A percentile compares a stretch with the other conserved stretches of the same genome.
These are phyloP conservation scores for Epichloe glyceriae DNA, from an alignment of 2,329 filamentous ascomycete species.

Conservation along the genomic window DNA sequence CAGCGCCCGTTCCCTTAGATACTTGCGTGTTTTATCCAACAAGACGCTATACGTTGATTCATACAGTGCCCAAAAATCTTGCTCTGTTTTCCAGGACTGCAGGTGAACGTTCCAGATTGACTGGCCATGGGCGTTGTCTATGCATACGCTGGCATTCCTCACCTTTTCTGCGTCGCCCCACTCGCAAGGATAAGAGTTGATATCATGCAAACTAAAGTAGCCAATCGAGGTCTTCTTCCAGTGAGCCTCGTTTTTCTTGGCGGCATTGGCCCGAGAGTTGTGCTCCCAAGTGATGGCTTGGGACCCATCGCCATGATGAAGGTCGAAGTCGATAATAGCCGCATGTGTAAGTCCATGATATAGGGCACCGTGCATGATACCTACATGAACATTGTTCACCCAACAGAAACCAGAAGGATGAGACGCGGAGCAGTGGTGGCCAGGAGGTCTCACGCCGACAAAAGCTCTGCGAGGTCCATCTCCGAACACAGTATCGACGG, in stretches of 20 bases:
- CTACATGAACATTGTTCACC: constrained; percentile 96
- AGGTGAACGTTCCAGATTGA: constrained; percentile 94
- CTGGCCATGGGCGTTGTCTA: constrained; percentile 89
- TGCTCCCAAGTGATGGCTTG: constrained; percentile 88
- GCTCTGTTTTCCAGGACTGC: constrained; percentile 67
- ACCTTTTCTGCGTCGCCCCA: constrained; percentile 87
- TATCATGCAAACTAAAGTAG: constrained; percentile 94
- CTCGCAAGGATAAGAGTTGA: constrained; percentile 97
- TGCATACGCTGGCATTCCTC: constrained; percentile 82
- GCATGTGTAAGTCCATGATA: constrained; percentile 82
- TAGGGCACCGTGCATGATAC: constrained; percentile 80
- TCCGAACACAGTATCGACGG: constrained; percentile 70
- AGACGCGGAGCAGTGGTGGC: constrained; percentile 85
- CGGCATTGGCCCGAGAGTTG: constrained; percentile 52
- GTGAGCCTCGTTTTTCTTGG: constrained; percentile 56
- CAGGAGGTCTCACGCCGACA: constrained; percentile 82
- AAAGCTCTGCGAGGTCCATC: constrained; percentile 64
- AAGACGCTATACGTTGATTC: constrained; percentile 63
- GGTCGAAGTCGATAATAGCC: constrained; percentile 83
- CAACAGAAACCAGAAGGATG: constrained; percentile 95
- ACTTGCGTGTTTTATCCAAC: constrained; percentile 68
- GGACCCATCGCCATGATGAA: constrained; percentile 91
- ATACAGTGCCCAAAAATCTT: constrained; percentile 85
- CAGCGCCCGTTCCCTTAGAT: constrained; percentile 60
- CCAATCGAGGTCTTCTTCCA: constrained; percentile 82